Evolutionary conservation across 352 stramenopile species (phyloP), one percentile per base, ranked within the genome.

Genomic region (Globisporangium orthogonon): DNA sequence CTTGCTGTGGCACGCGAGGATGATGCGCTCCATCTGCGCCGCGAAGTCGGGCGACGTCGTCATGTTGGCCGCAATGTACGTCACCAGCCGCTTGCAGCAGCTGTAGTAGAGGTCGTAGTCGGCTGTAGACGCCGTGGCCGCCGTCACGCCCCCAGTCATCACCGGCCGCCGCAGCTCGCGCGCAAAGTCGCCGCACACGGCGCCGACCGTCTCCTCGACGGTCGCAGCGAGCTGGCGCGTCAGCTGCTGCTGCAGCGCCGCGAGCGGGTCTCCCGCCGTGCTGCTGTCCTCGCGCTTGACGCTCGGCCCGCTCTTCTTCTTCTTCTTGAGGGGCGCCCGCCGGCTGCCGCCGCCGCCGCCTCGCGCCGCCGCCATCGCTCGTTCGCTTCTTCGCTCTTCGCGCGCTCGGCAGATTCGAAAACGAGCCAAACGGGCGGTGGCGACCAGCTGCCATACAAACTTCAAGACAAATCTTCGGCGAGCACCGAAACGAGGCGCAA

Each of bases 11-110:
- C 74, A 86, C 15, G 78, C 76, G 30, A 86, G 65, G 47, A 89
- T 86, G 49, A 89, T 73, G 50, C 78, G 73, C 41, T 87, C 78
- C 78, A 89, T 89, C 54, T 89, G 76, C 53, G 80, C 51, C 17
- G 57, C 43, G 56, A 89, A 89, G 43, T 71, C 63, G 15, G 58
- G 55, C 41, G 78, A 86, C 41, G 69, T 82, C 46, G 72, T 62
- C 78, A 91, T 88, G 68, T 87, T 73, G 30, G 68, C 62, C 31
- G 63, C 35, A 52, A 91, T 88, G 62, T 87, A 91, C 52, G 65
- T 40, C 44, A 88, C 76, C 46, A 91, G 61, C 14, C 66, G 73
- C 49, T 72, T 64, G 69, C 81, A 91, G 60, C 70, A 74, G 28
- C 43, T 63, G 63, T 83, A 76, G 64, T 83, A 89, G 18, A 65